These are phyloP conservation scores for Fusarium haematococcum DNA, from an alignment of 2,329 filamentous ascomycete species.

Conservation along the genomic window DNA sequence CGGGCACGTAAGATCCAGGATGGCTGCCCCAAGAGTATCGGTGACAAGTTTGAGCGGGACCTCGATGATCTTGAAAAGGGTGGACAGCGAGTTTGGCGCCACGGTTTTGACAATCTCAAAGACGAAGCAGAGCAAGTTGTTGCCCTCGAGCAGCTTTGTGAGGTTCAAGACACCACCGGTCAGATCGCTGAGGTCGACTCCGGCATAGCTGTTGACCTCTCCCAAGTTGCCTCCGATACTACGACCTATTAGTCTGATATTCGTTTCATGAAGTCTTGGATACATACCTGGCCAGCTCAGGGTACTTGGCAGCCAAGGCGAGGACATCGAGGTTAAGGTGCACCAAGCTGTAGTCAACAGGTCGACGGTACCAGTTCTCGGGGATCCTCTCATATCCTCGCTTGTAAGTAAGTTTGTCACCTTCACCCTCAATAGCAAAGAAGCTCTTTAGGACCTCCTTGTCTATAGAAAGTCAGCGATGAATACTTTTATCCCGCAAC, in stretches of 20 bases:
- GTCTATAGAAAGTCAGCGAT: not conserved
- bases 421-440: constrained; percentile 6
- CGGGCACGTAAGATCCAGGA: constrained; percentile 7
- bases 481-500: fast-evolving
- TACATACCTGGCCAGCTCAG: constrained; percentile 18
- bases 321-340: constrained; percentile 14
- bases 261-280: fast-evolving
- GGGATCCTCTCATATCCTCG: constrained; percentile 24
- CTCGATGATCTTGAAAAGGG: constrained; percentile 6
- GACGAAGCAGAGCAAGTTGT: constrained; percentile 23
- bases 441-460: constrained; percentile 13
- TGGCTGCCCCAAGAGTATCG: not conserved
- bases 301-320: constrained; percentile 7
- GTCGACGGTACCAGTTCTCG: constrained; percentile 19
- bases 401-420: constrained; percentile 11
- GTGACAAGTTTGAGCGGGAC: constrained; percentile 7
- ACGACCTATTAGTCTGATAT: not conserved
- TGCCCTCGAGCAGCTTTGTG: constrained; percentile 8
- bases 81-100: constrained; percentile 1
- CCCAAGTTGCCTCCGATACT: constrained; percentile 26
- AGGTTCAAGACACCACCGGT: constrained; percentile 19
- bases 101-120: constrained; percentile 21
- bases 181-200: constrained; percentile 15
- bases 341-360: constrained; percentile 14
- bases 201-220: constrained; percentile 16